These are phyloP conservation scores for Corymbia calophylla DNA, from an alignment of 441 rosid species.

Conservation along the genomic window DNA sequence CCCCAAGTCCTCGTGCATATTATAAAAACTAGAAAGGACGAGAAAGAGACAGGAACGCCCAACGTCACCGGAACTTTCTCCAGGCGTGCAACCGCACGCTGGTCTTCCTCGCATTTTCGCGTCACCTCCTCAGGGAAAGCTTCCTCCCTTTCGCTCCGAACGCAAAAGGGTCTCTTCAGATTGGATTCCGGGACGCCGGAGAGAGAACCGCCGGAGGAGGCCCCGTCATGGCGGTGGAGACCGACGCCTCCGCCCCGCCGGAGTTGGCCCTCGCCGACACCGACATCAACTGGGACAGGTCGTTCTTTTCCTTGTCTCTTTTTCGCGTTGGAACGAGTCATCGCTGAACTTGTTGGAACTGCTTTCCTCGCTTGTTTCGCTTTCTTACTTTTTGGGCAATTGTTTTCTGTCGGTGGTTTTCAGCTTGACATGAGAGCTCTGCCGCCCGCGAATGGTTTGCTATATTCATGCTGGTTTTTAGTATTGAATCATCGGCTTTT, in stretches of 20 bases:
- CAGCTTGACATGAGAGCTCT: neutral
- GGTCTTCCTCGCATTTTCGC: neutral
- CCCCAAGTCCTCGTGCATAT: neutral
- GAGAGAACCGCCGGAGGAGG: neutral
- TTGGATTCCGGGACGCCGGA: neutral
- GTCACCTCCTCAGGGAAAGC: neutral
- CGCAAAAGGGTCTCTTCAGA: neutral
- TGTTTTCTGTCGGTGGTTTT: neutral
- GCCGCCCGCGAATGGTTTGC: neutral
- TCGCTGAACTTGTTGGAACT: neutral
- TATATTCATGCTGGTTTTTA: neutral
- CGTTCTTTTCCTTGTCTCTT: neutral
- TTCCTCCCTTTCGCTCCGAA: neutral
- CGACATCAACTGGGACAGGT: slow-evolving; percentile 55
- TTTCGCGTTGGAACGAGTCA: neutral
- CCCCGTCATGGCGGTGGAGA: slow-evolving; percentile 23
- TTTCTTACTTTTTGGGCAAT: rapidly evolving
- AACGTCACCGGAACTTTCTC: neutral
- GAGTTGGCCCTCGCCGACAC: slow-evolving; percentile 36
- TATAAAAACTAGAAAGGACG: neutral
- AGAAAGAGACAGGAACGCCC: neutral
- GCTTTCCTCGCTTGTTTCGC: neutral
- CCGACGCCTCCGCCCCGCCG: slow-evolving; percentile 22
- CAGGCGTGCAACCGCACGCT: neutral
- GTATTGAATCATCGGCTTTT: neutral